phyloP scores from a whole-genome alignment of 2,329 filamentous ascomycete species.

The Lomentospora prolificans region DNA sequence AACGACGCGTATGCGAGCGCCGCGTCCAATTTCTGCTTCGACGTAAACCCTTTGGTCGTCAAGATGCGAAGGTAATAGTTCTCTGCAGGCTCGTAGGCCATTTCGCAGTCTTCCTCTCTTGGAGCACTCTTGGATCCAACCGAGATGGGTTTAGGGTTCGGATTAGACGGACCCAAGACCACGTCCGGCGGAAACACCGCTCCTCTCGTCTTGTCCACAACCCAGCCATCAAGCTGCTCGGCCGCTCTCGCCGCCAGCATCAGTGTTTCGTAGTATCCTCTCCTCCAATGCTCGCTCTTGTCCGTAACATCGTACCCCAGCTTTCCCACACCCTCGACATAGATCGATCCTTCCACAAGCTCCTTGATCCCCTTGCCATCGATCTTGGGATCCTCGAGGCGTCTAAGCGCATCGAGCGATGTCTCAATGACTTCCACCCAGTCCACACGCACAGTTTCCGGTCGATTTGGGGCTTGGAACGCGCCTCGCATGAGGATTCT shows the following conservation, averaged over 20 bases:
- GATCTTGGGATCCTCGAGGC: constrained; percentile 57
- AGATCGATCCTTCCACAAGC: constrained; percentile 41
- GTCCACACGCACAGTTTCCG: constrained; percentile 44
- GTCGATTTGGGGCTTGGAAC: constrained; percentile 44
- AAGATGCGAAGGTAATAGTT: constrained; percentile 74
- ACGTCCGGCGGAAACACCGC: constrained; percentile 62
- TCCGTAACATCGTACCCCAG: constrained; percentile 55
- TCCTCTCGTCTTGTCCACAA: constrained; percentile 57
- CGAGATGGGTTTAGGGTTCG: constrained; percentile 63
- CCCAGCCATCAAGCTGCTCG: constrained; percentile 73
- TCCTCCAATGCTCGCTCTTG: constrained; percentile 75
- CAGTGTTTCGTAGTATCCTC: constrained; percentile 75
- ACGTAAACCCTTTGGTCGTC: constrained; percentile 67
- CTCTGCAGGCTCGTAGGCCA: constrained; percentile 61
- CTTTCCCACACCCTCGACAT: constrained; percentile 43
- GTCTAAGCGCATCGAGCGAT: constrained; percentile 47
- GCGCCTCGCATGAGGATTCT: constrained; percentile 59
- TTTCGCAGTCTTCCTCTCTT: constrained; percentile 64
- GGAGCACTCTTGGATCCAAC: constrained; percentile 53
- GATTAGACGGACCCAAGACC: constrained; percentile 76
- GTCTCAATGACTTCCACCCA: constrained; percentile 59
- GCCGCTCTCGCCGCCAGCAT: constrained; percentile 68
- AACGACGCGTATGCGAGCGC: constrained; percentile 77
- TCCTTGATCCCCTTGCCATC: constrained; percentile 60
- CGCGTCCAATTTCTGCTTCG: constrained; percentile 71